Evolutionary conservation across 2,329 filamentous ascomycete species (phyloP).

Genomic region (Curvularia sp.): DNA sequence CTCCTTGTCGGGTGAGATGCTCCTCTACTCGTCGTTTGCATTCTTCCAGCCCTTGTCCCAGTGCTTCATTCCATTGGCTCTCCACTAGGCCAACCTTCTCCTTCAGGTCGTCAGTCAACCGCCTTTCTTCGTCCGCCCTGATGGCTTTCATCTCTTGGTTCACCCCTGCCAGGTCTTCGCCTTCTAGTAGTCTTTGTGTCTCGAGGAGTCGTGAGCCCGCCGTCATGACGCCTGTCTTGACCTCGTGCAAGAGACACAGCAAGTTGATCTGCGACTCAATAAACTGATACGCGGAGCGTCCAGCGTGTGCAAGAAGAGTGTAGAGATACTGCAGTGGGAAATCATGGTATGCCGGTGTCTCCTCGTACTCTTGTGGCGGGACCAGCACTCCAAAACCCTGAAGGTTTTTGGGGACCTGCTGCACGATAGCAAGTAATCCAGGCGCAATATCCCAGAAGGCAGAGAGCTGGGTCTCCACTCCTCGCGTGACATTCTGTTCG

Average conservation of each 20-base stretch:
- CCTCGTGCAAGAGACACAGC: constrained; percentile 87
- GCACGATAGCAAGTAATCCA: constrained; percentile 75
- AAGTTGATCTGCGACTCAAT: constrained; percentile 94
- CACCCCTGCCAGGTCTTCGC: constrained; percentile 50
- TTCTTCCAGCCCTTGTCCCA: constrained; percentile 77
- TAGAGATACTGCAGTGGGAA: constrained; percentile 93
- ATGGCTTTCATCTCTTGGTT: constrained; percentile 63
- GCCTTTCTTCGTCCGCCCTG: constrained; percentile 69
- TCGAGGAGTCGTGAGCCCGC: constrained; percentile 73
- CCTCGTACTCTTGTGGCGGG: constrained; percentile 77
- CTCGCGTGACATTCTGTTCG: constrained; percentile 82
- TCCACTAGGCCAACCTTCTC: constrained; percentile 92
- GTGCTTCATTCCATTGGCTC: constrained; percentile 85
- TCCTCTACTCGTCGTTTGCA: constrained; percentile 77
- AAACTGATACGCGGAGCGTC: constrained; percentile 94
- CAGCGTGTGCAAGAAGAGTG: constrained; percentile 81
- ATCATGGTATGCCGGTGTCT: constrained; percentile 81
- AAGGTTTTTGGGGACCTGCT: constrained; percentile 73
- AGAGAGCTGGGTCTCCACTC: constrained; percentile 88
- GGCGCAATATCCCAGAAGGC: constrained; percentile 99
- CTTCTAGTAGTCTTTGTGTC: constrained; percentile 61
- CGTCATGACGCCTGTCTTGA: constrained; percentile 77
- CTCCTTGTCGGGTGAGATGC: constrained; percentile 78
- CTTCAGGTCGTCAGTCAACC: constrained; percentile 84
- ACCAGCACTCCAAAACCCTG: constrained; percentile 75